Base-by-base conservation (phyloP, 2,329 filamentous ascomycete genomes). In the Blastomyces emzantsi region DNA sequence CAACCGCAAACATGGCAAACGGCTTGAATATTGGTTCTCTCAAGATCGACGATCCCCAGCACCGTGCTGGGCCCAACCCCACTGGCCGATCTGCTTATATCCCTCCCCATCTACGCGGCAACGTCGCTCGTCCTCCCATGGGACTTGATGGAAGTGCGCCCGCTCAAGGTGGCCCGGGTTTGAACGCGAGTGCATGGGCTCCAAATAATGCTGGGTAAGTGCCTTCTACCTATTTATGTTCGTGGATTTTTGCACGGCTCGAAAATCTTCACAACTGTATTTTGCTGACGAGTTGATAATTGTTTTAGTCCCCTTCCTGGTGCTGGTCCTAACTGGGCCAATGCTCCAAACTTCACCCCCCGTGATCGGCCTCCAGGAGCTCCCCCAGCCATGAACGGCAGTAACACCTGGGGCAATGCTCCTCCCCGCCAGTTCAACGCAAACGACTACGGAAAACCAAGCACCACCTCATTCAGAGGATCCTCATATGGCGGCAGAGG, bases 11-110 rank as follows among this genome's bases (percentile, higher is more conserved):
- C 61, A 82, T 82, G 80, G 80, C 80, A 71, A 79, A 82, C 69
- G 78, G 82, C 73, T 78, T 85, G 71, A 82, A 83, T 72, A 83
- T 85, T 78, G 79, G 78, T 72, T 78, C 79, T 71, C 75, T 85
- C 68, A 80, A 80, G 66, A 78, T 88, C 70, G 83, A 84, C 74
- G 85, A 87, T 69, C 85, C 83, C 66, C 81, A 85, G 77, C 84
- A 86, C 74, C 84, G 83, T 69, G 75, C 78, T 51, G 69, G 70
- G 64, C 55, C 75, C 76, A 66, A 76, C 78, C 70, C 75, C 75
- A 74, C 75, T 65, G 82, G 83, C 70, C 85, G 84, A 72, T 80
- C 83, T 74, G 82, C 85, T 70, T 87, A 87, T 76, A 87, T 87
- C 70, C 85, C 85, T 71, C 85, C 85, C 70, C 85, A 87, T 75